A percentile compares a stretch with the other conserved stretches of the same genome.
These are phyloP conservation scores for Raphanus hybrid DNA, from an alignment of 441 rosid species.

Conservation along the genomic window DNA sequence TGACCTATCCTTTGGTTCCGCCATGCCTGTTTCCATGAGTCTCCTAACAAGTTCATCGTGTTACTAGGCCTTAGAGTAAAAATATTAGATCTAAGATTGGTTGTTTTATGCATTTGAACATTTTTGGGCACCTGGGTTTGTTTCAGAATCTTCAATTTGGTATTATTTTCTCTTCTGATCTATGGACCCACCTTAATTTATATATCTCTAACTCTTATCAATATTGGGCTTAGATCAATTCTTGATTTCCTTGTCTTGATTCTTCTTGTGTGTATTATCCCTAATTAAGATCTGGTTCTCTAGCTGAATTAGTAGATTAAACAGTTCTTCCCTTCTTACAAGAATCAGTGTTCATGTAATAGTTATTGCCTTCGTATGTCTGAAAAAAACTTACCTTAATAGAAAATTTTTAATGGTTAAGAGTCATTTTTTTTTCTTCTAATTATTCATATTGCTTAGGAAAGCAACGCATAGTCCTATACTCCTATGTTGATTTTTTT, in stretches of 20 bases:
- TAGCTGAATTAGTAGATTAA: conserved; percentile 10
- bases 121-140: conserved; percentile 45
- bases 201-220: conserved; percentile 7
- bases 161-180: conserved; percentile 37
- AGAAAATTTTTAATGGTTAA: conserved; percentile 9
- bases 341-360: conserved; percentile 17
- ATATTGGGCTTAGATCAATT: conserved; percentile 29
- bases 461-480: background rate
- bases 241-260: background rate
- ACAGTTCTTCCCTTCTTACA: too few relatives aligned
- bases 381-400: conserved; percentile 14
- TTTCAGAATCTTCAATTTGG: conserved; percentile 35
- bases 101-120: conserved; percentile 30
- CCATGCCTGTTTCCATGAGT: conserved; percentile 38
- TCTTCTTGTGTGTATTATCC: background rate
- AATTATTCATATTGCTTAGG: conserved; percentile 6
- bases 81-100: conserved; percentile 26
- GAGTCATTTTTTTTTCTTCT: background rate
- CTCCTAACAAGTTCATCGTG: conserved; percentile 39
- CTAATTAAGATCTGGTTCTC: conserved; percentile 22
- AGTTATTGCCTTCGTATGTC: background rate
- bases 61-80: conserved; percentile 27
- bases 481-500: background rate
- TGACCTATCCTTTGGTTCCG: conserved; percentile 44
- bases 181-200: conserved; percentile 53